phyloP scores from a whole-genome alignment of 2,329 filamentous ascomycete genomes.

The Sordariomycetes sp. region DNA sequence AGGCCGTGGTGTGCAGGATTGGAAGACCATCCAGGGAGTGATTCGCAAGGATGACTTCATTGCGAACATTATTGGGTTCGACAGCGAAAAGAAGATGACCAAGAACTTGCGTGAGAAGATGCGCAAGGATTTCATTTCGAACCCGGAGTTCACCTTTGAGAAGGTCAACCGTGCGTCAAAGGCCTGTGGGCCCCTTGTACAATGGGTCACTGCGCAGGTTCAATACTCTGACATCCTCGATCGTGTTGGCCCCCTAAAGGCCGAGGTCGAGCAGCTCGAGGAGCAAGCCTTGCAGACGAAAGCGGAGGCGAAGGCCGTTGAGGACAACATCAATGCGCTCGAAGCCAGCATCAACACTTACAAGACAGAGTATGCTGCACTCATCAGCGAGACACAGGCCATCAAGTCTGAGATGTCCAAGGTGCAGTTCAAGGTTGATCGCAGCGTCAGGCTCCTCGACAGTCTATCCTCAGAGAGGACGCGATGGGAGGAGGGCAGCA shows the following conservation, averaged over 20 bases:
- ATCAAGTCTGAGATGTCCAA: constrained; percentile 96
- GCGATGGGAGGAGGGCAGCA: constrained; percentile 95
- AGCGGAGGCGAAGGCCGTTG: constrained; percentile 83
- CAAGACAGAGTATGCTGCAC: constrained; percentile 89
- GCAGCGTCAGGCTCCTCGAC: constrained; percentile 87
- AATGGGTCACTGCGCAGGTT: constrained; percentile 95
- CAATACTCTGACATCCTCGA: constrained; percentile 97
- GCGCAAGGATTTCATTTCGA: constrained; percentile 84
- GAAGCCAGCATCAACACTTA: constrained; percentile 90
- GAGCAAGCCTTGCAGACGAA: constrained; percentile 86
- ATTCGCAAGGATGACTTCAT: constrained; percentile 95
- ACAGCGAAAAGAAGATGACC: constrained; percentile 95
- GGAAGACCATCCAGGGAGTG: constrained; percentile 84
- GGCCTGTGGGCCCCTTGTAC: constrained; percentile 90
- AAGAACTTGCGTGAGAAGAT: constrained; percentile 73
- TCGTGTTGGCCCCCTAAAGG: constrained; percentile 81
- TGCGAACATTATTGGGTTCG: constrained; percentile 92
- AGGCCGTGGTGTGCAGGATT: constrained; percentile 74
- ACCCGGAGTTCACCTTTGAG: constrained; percentile 93
- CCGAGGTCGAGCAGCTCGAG: constrained; percentile 81
- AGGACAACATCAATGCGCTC: constrained; percentile 74
- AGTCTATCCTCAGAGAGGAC: constrained; percentile 88
- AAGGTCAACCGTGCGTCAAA: constrained; percentile 93
- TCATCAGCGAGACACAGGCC: constrained; percentile 94
- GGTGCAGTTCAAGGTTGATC: constrained; percentile 96